Percentiles rank a stretch among this genome's conserved stretches.
These are phyloP conservation scores for Leishmania major DNA, from an alignment of 208 protist genomes.

Conservation along the genomic window DNA sequence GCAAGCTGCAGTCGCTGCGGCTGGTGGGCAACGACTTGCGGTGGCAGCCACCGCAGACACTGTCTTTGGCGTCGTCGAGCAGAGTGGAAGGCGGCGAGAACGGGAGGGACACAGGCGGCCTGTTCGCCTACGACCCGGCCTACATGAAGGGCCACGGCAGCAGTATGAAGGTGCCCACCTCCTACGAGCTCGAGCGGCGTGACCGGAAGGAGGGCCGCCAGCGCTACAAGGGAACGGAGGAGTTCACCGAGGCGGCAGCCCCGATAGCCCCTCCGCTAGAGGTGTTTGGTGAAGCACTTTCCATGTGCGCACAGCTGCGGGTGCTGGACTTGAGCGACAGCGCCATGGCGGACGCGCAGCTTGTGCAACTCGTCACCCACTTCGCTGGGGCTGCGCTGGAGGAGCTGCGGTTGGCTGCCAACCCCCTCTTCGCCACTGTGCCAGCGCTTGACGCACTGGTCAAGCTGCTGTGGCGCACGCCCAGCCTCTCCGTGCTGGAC, in stretches of 20 bases:
- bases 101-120: constrained; percentile 19
- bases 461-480: constrained; percentile 33
- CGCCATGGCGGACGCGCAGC: constrained; percentile 41
- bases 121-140: constrained; percentile 70
- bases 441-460: constrained; percentile 50
- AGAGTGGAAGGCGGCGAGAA: neutral
- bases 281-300: constrained; percentile 54
- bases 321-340: constrained; percentile 62
- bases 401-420: constrained; percentile 58
- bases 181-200: constrained; percentile 75
- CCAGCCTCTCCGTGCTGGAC: constrained; percentile 47
- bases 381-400: constrained; percentile 39
- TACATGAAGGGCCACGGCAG: constrained; percentile 50
- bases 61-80: neutral
- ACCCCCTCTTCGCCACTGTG: constrained; percentile 55
- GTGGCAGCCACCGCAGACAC: neutral
- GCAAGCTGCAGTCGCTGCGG: constrained; percentile 43
- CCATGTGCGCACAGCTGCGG: constrained; percentile 44
- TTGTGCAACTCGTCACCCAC: constrained; percentile 25
- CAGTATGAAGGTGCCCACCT: constrained; percentile 64
- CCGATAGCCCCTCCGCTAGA: constrained; percentile 20
- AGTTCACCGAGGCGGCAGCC: constrained; percentile 3
- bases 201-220: constrained; percentile 58
- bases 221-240: constrained; percentile 60
- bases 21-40: constrained; percentile 75